These are phyloP conservation scores for Colletotrichum tropicale DNA, from an alignment of 2,329 filamentous ascomycete species.

Conservation along the genomic window DNA sequence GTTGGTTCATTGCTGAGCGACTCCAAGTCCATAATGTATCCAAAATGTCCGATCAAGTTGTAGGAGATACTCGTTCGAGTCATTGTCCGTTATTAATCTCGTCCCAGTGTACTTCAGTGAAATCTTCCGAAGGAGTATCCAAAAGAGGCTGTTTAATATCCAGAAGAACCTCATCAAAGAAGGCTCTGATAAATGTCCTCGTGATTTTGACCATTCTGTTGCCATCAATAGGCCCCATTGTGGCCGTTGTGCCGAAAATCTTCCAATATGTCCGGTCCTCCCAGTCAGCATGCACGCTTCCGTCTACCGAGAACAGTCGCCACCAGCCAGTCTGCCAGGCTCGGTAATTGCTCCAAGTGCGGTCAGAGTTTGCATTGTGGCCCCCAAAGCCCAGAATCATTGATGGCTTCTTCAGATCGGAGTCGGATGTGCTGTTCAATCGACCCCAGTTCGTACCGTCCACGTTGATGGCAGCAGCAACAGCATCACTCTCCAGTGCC, in stretches of 20 bases:
- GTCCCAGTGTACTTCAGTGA: constrained; percentile 5
- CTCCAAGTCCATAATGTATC: too few relatives aligned
- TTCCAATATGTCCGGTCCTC: constrained; percentile 18
- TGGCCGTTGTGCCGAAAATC: background rate
- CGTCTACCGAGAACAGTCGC: constrained; percentile 10
- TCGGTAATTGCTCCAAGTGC: constrained; percentile 8
- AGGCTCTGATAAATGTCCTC: constrained; percentile 7
- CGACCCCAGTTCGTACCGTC: constrained; percentile 22
- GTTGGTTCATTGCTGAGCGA: too few relatives aligned
- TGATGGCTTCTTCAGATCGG: constrained; percentile 24
- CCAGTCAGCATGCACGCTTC: constrained; percentile 11
- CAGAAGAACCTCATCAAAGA: constrained; percentile 11
- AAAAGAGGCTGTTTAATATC: background rate
- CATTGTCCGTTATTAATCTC: background rate
- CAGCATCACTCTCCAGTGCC: constrained; percentile 3
- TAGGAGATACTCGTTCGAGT: background rate
- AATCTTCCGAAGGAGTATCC: background rate
- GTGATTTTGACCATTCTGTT: constrained; percentile 10
- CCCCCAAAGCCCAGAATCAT: constrained; percentile 23
- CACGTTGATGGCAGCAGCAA: constrained; percentile 25
- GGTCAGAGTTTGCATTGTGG: constrained; percentile 18
- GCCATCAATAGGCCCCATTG: constrained; percentile 8
- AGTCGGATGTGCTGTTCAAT: constrained; percentile 10
- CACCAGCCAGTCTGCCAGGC: constrained; percentile 17
- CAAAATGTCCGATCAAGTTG: too few relatives aligned